Evolutionary conservation across 495 filamentous ascomycete genomes (phyloP).

Genomic region (Aspergillus coremiiformis): DNA sequence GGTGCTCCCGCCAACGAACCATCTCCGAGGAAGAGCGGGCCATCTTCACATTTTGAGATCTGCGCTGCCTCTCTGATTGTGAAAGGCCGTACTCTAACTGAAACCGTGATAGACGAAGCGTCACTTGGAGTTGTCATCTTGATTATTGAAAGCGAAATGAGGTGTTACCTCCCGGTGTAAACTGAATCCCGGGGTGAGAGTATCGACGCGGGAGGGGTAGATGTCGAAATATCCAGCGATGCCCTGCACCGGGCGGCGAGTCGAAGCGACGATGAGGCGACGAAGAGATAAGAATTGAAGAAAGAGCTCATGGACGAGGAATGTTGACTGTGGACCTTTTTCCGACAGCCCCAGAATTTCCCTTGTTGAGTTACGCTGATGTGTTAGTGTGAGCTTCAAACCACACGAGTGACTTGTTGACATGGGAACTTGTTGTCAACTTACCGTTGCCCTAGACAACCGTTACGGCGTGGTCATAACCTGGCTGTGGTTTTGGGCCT

Average conservation of each 20-base stretch:
- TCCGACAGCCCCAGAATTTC: slow-evolving; percentile 6
- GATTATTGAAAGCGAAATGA: not conserved
- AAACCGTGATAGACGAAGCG: slow-evolving; percentile 61
- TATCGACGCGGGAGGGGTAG: slow-evolving; percentile 8
- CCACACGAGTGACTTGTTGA: slow-evolving; percentile 27
- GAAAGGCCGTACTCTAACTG: slow-evolving; percentile 90
- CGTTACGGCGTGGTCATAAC: slow-evolving; percentile 3
- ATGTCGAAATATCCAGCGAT: slow-evolving; percentile 13
- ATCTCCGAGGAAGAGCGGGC: slow-evolving; percentile 87
- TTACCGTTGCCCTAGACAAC: slow-evolving; percentile 36
- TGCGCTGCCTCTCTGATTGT: slow-evolving; percentile 62
- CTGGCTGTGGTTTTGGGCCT: not conserved
- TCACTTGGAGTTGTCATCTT: slow-evolving; percentile 50
- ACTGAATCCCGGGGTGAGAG: not conserved
- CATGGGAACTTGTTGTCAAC: slow-evolving; percentile 22
- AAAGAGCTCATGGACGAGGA: slow-evolving; percentile 8
- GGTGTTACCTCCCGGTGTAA: slow-evolving; percentile 7
- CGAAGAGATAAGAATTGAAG: slow-evolving; percentile 6
- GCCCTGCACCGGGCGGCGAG: slow-evolving; percentile 17
- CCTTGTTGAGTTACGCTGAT: slow-evolving; percentile 12
- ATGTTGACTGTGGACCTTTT: slow-evolving; percentile 23
- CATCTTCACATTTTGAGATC: slow-evolving; percentile 70
- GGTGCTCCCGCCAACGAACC: slow-evolving; percentile 82
- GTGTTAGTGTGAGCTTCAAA: slow-evolving; percentile 10
- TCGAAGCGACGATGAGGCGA: not conserved